Base-by-base conservation (phyloP, 345 rosid species). In the Lenwebbia sp. region DNA sequence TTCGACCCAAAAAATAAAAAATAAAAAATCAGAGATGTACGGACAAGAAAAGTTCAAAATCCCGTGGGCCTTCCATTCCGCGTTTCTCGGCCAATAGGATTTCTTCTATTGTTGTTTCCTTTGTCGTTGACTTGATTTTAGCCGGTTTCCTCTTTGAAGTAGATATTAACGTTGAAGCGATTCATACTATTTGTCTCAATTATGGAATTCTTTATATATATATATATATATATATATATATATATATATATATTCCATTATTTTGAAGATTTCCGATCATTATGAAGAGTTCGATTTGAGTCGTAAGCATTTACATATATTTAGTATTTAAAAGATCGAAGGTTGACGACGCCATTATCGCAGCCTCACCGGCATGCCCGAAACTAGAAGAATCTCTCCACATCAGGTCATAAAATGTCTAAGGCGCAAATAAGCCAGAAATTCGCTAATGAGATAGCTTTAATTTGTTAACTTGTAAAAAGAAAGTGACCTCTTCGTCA, bases 291-390 rank as follows among this genome's bases (percentile, higher is more conserved):
- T 62, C 19, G 12, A 1, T 62, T 62, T 3, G 1, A 62, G 1
- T 15, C 0, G 2, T 62, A 15, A 62, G 15, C 15, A 62, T 4
- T 1, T 15, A 14, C 15, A 62, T 1, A 17, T 28, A 1, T 62
- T 17, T 62, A 1, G 11, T 7, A 30, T 28, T 62, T 14, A 62
- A 62, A 62, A 2, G 22, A 33, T 0, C 2, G 1, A n/a, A 13
- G 3, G 5, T 14, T 3, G 75, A 15, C 9, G 4, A 62, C 0
- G 2, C n/a, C 6, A 25, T 57, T 57, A 57, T 25, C 5, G 30
- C 25, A 26, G 62, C 62, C 62, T 25, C 62, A 0, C 30, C 5
- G 15, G n/a, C 62, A 57, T 5, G 0, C 65, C 21, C 37, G 7
- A n/a, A 60, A 14, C 40, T 28, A 60, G 10, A 14, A 60, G 17